phyloP scores from a whole-genome alignment of 768 basidiomycete genomes.

The Naganishia vishniacii region DNA sequence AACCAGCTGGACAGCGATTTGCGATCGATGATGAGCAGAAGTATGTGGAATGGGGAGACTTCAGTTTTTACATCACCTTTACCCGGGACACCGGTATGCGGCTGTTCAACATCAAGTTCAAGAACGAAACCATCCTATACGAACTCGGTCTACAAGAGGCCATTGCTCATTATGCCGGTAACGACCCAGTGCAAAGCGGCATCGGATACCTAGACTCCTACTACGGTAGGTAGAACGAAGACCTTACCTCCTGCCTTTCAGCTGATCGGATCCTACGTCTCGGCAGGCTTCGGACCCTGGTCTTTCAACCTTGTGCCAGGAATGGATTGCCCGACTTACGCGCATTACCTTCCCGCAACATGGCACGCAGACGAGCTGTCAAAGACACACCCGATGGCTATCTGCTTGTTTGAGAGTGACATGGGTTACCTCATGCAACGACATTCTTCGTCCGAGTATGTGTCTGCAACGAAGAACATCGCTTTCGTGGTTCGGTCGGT shows the following conservation, averaged over 20 bases:
- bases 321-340: constrained; percentile 44
- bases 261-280: constrained; percentile 15
- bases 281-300: constrained; percentile 36
- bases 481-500: constrained; percentile 31
- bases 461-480: constrained; percentile 35
- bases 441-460: constrained; percentile 36
- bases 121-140: constrained; percentile 34
- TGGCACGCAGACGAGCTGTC: constrained; percentile 43
- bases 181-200: constrained; percentile 35
- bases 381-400: constrained; percentile 38
- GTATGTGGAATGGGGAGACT: constrained; percentile 40
- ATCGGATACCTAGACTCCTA: constrained; percentile 33
- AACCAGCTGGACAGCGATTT: constrained; percentile 38
- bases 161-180: constrained; percentile 36
- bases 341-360: constrained; percentile 38
- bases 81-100: constrained; percentile 35
- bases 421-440: constrained; percentile 38
- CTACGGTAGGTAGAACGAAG: constrained; percentile 24
- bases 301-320: constrained; percentile 41
- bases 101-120: constrained; percentile 39
- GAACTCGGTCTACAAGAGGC: constrained; percentile 42
- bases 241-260: no score
- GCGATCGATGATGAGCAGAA: constrained; percentile 33
- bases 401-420: constrained; percentile 42
- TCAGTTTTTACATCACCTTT: constrained; percentile 37